These are phyloP conservation scores for Steccherinum ochraceum DNA, from an alignment of 768 basidiomycete species.

Conservation along the genomic window DNA sequence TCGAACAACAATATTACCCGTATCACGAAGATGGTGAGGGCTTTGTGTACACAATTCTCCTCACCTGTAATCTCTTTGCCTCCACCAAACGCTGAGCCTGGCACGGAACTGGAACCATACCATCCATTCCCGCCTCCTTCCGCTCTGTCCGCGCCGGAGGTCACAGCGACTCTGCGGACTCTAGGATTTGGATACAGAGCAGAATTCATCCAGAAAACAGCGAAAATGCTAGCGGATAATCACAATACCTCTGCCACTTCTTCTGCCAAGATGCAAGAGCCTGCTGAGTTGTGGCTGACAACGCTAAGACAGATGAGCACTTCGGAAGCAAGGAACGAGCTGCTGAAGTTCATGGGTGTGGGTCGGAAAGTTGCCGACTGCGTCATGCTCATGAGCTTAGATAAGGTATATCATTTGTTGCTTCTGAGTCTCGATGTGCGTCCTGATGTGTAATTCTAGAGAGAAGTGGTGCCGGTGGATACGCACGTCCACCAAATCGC, in stretches of 20 bases:
- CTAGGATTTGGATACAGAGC: conserved; percentile 97
- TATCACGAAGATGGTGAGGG: conserved; percentile 90
- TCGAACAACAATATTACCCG: conserved; percentile 95
- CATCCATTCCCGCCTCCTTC: conserved; percentile 85
- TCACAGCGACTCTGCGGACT: conserved; percentile 59
- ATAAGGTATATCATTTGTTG: conserved; percentile 58
- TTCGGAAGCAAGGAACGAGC: conserved; percentile 58
- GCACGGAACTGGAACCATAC: conserved; percentile 33
- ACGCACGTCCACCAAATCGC: conserved; percentile 94
- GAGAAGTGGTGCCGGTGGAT: conserved; percentile 88
- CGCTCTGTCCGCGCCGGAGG: conserved; percentile 49
- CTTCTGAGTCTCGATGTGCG: not conserved
- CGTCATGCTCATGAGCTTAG: conserved; percentile 84
- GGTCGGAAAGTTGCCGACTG: conserved; percentile 98
- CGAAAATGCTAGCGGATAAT: conserved; percentile 63
- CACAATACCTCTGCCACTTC: conserved; percentile 27
- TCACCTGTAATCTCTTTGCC: conserved; percentile 51
- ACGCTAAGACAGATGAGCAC: conserved; percentile 45
- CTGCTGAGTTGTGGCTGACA: conserved; percentile 55
- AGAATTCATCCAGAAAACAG: conserved; percentile 79
- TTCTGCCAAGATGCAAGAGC: conserved; percentile 27
- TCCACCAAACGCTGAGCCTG: conserved; percentile 13
- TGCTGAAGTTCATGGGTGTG: conserved; percentile 84
- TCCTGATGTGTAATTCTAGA: conserved; percentile 32
- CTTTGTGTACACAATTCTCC: conserved; percentile 74